phyloP scores from a whole-genome alignment of 176 grass and related monocot species.

The Eleusine indica region DNA sequence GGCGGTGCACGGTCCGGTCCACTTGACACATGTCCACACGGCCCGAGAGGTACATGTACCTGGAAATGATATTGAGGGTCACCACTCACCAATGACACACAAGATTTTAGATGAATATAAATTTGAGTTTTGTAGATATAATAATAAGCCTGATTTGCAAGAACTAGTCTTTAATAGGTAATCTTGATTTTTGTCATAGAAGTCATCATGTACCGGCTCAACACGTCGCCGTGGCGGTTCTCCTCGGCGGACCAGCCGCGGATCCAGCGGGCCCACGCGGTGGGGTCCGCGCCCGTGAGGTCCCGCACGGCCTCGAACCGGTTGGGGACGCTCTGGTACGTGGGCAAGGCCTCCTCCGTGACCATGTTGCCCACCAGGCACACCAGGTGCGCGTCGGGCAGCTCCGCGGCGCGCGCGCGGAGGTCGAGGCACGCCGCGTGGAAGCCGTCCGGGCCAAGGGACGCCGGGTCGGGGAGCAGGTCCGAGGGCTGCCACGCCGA shows the following conservation, averaged over 20 bases:
- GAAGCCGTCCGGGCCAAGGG: slow-evolving; percentile 54
- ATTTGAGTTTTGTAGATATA: too few species aligned
- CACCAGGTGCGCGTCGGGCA: slow-evolving; percentile 69
- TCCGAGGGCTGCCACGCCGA: slow-evolving; percentile 76
- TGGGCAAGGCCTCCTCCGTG: slow-evolving; percentile 90
- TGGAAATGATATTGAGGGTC: too few species aligned
- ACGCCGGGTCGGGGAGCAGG: slow-evolving; percentile 70
- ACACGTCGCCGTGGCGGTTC: slow-evolving; percentile 67
- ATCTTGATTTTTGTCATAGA: too few species aligned
- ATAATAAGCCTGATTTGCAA: too few species aligned
- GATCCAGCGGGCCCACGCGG: slow-evolving; percentile 48
- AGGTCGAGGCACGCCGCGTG: slow-evolving; percentile 51
- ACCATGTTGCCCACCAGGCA: slow-evolving; percentile 83
- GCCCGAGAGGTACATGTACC: too few species aligned
- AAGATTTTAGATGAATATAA: too few species aligned
- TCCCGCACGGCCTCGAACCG: slow-evolving; percentile 64
- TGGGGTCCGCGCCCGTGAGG: slow-evolving; percentile 62
- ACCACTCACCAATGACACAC: too few species aligned
- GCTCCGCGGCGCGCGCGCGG: slow-evolving; percentile 40
- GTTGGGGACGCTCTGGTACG: slow-evolving; percentile 88
- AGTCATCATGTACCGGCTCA: too few species aligned
- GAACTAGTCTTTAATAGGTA: too few species aligned
- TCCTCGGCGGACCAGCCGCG: slow-evolving; percentile 68
- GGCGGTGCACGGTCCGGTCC: neutral
- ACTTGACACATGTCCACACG: neutral